Evolutionary conservation across 192 early-diverging fungal genomes (phyloP), one percentile per base, ranked within the genome.

Genomic region (Podochytrium sp.): DNA sequence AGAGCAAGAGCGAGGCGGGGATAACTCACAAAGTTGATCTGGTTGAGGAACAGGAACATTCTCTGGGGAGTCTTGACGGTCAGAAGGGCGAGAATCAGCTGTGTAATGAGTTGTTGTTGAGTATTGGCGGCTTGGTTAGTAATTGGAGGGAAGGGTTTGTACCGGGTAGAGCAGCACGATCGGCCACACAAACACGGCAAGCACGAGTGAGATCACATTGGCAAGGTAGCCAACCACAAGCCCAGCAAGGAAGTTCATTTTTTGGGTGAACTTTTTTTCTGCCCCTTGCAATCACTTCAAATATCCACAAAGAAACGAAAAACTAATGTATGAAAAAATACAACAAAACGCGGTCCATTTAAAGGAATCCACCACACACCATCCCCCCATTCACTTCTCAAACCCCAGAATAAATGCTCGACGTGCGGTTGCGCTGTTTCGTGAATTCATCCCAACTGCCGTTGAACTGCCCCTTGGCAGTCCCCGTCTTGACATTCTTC

Each of bases 1-100:
- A n/a, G n/a, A n/a, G n/a, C n/a, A n/a, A n/a, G n/a, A n/a, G 25
- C 30, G 1, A 25, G 10, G 3, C 4, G 18, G 41, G 40, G 37
- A 37, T n/a, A 29, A 39, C 69, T 57, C 33, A 71, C 69, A 59
- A 59, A 71, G 39, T 71, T 71, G 55, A 71, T 18, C 27, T 71
- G 20, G 41, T 71, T 29, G 20, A 71, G 23, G 43, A 71, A 71
- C 14, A 71, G 57, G 32, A 71, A 71, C 29, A 33, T 14, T 18
- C 69, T 33, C 37, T 71, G 69, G 10, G 69, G 69, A 43, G 16
- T 12, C 37, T 60, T 29, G 29, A 71, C 7, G 18, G 69, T 71
- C 10, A 71, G 56, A 27, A 71, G 56, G 40, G n/a, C n/a, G 7
- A 71, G 14, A 37, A 71, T 71, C 7, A 71, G 23, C 69, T 71